phyloP scores from a whole-genome alignment of 768 basidiomycete genomes.

The Leucogyrophana mollusca region DNA sequence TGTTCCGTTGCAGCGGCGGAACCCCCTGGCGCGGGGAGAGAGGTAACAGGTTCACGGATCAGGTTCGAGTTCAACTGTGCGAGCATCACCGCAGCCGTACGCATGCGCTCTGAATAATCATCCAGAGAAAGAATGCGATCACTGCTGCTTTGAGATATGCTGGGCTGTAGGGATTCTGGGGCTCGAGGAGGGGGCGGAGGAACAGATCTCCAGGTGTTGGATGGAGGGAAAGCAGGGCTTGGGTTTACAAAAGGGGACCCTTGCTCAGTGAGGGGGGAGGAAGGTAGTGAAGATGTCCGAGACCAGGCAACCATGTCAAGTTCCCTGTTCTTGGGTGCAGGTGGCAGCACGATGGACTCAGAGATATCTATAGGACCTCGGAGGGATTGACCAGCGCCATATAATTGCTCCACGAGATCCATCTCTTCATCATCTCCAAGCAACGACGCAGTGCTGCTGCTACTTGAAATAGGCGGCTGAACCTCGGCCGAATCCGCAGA shows the following conservation, averaged over 20 bases:
- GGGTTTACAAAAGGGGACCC: slow-evolving; percentile 20
- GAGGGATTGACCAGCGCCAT: slow-evolving; percentile 75
- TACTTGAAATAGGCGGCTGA: slow-evolving; percentile 19
- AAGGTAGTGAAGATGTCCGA: slow-evolving; percentile 43
- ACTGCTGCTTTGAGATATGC: slow-evolving; percentile 1
- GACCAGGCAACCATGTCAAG: slow-evolving; percentile 88
- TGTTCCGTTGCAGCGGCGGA: slow-evolving; percentile 5
- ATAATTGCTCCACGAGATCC: slow-evolving; percentile 95
- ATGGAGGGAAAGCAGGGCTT: slow-evolving; percentile 6
- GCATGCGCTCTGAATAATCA: slow-evolving; percentile 98
- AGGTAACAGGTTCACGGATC: slow-evolving; percentile 49
- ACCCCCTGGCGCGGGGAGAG: slow-evolving; percentile 13
- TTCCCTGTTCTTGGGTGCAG: slow-evolving; percentile 83
- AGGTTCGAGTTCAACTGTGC: slow-evolving; percentile 89
- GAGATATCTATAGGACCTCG: slow-evolving; percentile 76
- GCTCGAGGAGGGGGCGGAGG: background rate
- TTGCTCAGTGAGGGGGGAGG: slow-evolving; percentile 44
- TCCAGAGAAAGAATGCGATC: slow-evolving; percentile 70
- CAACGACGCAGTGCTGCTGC: slow-evolving; percentile 16
- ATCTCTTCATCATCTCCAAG: slow-evolving; percentile 77
- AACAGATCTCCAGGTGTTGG: slow-evolving; percentile 5
- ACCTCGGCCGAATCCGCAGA: slow-evolving; percentile 18
- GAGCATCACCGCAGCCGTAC: slow-evolving; percentile 97
- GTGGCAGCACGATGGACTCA: slow-evolving; percentile 81
- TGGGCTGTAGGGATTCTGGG: slow-evolving; percentile 4